Evolutionary conservation across 345 rosid genomes (phyloP).

Genomic region (Barbarea vulgaris): DNA sequence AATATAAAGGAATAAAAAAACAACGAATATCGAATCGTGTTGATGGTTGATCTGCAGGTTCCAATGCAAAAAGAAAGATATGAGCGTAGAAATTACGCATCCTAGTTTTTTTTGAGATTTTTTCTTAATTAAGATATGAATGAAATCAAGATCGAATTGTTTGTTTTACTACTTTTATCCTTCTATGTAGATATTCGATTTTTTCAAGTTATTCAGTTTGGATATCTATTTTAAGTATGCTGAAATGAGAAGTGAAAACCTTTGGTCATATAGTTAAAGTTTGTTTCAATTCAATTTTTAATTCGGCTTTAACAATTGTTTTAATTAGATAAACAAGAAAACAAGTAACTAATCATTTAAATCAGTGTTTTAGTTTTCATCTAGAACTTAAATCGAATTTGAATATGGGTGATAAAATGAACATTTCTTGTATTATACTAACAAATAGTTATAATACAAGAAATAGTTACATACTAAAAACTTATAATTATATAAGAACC

Average conservation of each 20-base stretch:
- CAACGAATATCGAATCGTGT: conserved; percentile 28
- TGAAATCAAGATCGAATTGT: background rate
- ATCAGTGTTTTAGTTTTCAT: background rate
- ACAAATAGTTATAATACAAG: background rate
- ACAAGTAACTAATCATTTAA: background rate
- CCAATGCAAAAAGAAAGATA: conserved; percentile 27
- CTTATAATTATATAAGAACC: background rate
- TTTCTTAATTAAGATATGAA: background rate
- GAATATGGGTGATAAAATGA: background rate
- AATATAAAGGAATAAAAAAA: conserved; percentile 5
- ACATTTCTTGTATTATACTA: background rate
- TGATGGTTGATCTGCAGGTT: conserved; percentile 38
- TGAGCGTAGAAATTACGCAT: conserved; percentile 35
- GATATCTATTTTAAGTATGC: background rate
- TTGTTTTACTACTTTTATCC: background rate
- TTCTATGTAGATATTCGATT: background rate
- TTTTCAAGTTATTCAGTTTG: background rate
- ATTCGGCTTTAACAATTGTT: background rate
- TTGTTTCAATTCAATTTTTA: no score
- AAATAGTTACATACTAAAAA: background rate
- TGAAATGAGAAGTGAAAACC: background rate
- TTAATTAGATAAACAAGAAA: background rate
- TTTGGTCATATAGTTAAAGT: background rate
- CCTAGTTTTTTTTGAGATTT: background rate
- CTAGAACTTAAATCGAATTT: background rate